A percentile compares a stretch with the other conserved stretches of the same genome.
These are phyloP conservation scores for Poa annua DNA, from an alignment of 176 grass and related monocot genomes.

Conservation along the genomic window DNA sequence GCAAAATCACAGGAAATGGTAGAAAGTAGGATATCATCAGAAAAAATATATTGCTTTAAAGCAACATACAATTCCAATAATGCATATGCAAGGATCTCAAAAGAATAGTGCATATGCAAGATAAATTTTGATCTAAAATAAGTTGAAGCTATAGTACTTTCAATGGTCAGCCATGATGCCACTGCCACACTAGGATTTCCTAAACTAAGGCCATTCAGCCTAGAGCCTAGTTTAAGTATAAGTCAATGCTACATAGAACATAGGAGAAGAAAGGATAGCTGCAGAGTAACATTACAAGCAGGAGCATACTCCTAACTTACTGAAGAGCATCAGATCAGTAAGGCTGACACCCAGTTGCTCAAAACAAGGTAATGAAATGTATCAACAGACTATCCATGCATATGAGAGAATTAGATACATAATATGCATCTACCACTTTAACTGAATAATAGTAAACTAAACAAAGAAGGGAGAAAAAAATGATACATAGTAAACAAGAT, in stretches of 20 bases:
- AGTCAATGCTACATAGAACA: constrained; percentile 23
- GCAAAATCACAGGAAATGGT: constrained; percentile 12
- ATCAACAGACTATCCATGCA: background rate
- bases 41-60: constrained; percentile 14
- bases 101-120: background rate
- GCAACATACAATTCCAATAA: background rate
- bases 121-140: background rate
- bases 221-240: constrained; percentile 16
- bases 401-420: constrained; percentile 1
- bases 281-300: constrained; percentile 26
- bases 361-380: constrained; percentile 28
- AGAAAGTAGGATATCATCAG: background rate
- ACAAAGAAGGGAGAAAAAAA: constrained; percentile 14
- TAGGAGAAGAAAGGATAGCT: background rate
- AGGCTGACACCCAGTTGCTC: constrained; percentile 13
- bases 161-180: background rate
- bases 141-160: constrained; percentile 23
- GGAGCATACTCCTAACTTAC: background rate
- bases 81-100: background rate
- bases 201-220: background rate
- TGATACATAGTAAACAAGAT: constrained; percentile 1
- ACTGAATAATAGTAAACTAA: background rate
- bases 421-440: background rate
- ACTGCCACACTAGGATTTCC: constrained; percentile 23
- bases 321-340: constrained; percentile 11